Conservation (phyloP, 352 stramenopile genomes). For the Globisporangium camurandrum region DNA sequence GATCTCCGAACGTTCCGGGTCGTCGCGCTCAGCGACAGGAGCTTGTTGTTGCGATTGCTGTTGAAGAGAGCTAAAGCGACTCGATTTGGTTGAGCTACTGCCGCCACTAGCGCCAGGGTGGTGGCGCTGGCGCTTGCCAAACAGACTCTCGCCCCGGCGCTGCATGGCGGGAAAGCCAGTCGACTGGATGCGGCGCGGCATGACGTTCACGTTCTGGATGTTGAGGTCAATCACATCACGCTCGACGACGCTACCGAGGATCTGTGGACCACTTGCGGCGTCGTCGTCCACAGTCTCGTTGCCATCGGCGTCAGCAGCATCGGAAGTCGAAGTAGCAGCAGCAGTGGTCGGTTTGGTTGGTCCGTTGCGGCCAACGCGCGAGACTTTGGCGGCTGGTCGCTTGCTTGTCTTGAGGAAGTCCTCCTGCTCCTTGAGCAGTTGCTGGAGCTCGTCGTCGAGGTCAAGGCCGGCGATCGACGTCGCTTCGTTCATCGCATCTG, state of each 20-base stretch:
- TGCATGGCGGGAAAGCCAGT: slow-evolving; percentile 56
- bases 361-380: slow-evolving; percentile 13
- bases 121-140: slow-evolving; percentile 40
- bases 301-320: slow-evolving; percentile 2
- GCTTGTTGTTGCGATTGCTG: slow-evolving; percentile 1
- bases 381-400: slow-evolving; percentile 50
- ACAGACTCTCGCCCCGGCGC: slow-evolving; percentile 56
- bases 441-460: slow-evolving; percentile 70
- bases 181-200: slow-evolving; percentile 18
- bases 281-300: too few species aligned
- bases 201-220: slow-evolving; percentile 23
- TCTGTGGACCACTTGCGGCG: slow-evolving; percentile 19
- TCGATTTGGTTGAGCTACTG: slow-evolving; percentile 9
- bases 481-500: not conserved
- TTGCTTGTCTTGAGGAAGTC: slow-evolving; percentile 59
- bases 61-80: slow-evolving; percentile 16
- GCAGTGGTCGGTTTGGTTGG: not conserved
- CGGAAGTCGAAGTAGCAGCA: not conserved
- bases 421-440: slow-evolving; percentile 78
- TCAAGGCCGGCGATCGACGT: slow-evolving; percentile 25
- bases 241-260: slow-evolving; percentile 58
- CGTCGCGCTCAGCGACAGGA: not conserved
- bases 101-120: not conserved
- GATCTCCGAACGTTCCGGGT: slow-evolving; percentile 41
- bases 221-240: slow-evolving; percentile 39